These are phyloP conservation scores for Sporothrix globosa DNA, from an alignment of 2,329 filamentous ascomycete genomes.

Conservation along the genomic window DNA sequence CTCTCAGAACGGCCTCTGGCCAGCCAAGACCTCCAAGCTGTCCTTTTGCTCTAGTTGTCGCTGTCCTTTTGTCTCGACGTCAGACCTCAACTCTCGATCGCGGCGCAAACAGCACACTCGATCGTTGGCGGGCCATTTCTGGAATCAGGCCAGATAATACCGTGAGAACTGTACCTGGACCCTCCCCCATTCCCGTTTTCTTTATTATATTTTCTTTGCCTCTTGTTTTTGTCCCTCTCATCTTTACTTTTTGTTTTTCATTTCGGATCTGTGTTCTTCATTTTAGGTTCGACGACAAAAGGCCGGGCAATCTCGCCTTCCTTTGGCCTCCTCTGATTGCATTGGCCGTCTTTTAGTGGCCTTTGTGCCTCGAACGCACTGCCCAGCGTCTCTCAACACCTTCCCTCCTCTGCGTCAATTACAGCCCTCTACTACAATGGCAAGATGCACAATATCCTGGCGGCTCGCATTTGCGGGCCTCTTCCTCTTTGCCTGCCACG, in stretches of 20 bases:
- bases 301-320: not conserved
- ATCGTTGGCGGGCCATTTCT: not conserved
- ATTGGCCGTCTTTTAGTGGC: not conserved
- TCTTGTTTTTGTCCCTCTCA: not conserved
- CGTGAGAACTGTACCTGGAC: not conserved
- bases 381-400: not conserved
- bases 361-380: not conserved
- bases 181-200: not conserved
- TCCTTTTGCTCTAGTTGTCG: constrained; percentile 27
- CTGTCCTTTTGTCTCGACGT: constrained; percentile 28
- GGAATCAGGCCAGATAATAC: constrained; percentile 30
- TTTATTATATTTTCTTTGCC: not conserved
- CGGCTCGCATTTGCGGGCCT: constrained; percentile 46
- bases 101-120: not conserved
- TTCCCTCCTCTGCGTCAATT: not conserved
- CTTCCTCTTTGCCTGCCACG: constrained; percentile 53
- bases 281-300: not conserved
- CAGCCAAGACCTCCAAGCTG: constrained; percentile 32
- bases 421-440: constrained; percentile 42
- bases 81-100: constrained; percentile 20
- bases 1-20: constrained; percentile 17
- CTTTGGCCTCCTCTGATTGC: not conserved
- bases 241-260: not conserved
- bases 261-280: not conserved
- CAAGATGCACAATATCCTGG: constrained; percentile 43